Evolutionary conservation across 495 filamentous ascomycete genomes (phyloP), one percentile per base, ranked within the genome.

Genomic region (Hypoxylon lienhwacheense): DNA sequence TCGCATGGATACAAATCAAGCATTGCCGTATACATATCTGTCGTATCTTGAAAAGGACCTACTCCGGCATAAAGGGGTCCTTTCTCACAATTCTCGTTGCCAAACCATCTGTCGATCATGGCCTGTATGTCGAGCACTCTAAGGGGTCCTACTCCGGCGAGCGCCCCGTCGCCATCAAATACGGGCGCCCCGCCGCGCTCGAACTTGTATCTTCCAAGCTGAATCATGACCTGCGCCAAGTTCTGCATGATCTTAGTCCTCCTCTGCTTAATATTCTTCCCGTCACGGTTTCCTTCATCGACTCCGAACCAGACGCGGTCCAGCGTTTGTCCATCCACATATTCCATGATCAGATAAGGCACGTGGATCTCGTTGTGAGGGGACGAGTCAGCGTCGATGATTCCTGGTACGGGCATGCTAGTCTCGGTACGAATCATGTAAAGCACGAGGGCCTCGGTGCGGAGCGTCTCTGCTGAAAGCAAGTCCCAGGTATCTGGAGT

Each of bases 341-440:
- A 66, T 21, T 48, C 55, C 63, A 63, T 66, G 15, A 66, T 58
- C 8, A 59, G 34, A 25, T 58, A 66, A 0, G 63, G 63, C 20
- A 51, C 51, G 5, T 59, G 54, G 2, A 59, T 2, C 5, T 51
- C 32, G 22, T 66, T 66, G 14, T 63, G 35, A 3, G 53, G 40
- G 7, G 42, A 35, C 10, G 53, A 47, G 17, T 63, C 54, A 0
- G 55, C 55, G 14, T 63, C 63, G 44, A 66, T 56, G 29, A 66
- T 45, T 15, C 47, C 51, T 5, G 63, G 63, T 6, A 66, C 54
- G 7, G 63, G 63, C 0, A 65, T 19, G 8, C 12, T 17, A 1
- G 60, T 59, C 28, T 65, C 47, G 5, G 21, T 33, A 7, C 50
- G 41, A 1, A 65, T 47, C 46, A 40, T 52, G 32, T 48, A 36